Conservation (phyloP, 164 flowering plant genomes). For the Vitis riparia region DNA sequence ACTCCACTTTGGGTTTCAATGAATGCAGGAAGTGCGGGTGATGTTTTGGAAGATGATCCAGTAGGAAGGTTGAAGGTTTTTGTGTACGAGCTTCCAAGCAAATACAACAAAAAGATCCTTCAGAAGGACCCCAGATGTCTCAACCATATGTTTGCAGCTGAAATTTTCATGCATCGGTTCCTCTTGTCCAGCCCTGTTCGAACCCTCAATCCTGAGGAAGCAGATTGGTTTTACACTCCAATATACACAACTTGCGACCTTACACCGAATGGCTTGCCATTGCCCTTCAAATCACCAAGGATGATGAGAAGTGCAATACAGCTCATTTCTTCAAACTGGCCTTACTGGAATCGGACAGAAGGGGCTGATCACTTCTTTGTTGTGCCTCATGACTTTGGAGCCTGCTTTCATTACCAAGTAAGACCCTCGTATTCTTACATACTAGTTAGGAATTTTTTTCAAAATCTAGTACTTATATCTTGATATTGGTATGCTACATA, state of each 20-base stretch:
- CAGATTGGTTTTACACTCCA: conserved; percentile 95
- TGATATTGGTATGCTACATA: too few relatives aligned
- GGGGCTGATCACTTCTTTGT: conserved; percentile 97
- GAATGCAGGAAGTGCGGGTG: conserved; percentile 88
- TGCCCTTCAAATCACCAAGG: conserved; percentile 90
- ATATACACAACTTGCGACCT: conserved; percentile 89
- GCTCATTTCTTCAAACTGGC: conserved; percentile 88
- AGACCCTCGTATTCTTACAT: conserved; percentile 2
- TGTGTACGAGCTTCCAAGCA: conserved; percentile 93
- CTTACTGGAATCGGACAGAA: conserved; percentile 88
- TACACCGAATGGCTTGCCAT: conserved; percentile 83
- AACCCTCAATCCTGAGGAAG: conserved; percentile 88
- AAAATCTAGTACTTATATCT: too few relatives aligned
- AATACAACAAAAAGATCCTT: conserved; percentile 83
- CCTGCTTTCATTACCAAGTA: conserved; percentile 95
- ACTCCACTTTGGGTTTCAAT: conserved; percentile 2
- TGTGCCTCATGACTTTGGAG: conserved; percentile 92
- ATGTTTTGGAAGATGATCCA: conserved; percentile 94
- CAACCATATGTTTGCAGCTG: conserved; percentile 96
- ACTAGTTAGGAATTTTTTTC: too few relatives aligned
- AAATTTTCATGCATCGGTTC: conserved; percentile 90
- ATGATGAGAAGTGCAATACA: conserved; percentile 95
- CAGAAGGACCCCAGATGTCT: conserved; percentile 91
- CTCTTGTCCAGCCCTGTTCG: conserved; percentile 83
- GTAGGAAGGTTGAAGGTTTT: conserved; percentile 89